phyloP scores from a whole-genome alignment of 2,329 filamentous ascomycete species.

The Cercospora sojina region DNA sequence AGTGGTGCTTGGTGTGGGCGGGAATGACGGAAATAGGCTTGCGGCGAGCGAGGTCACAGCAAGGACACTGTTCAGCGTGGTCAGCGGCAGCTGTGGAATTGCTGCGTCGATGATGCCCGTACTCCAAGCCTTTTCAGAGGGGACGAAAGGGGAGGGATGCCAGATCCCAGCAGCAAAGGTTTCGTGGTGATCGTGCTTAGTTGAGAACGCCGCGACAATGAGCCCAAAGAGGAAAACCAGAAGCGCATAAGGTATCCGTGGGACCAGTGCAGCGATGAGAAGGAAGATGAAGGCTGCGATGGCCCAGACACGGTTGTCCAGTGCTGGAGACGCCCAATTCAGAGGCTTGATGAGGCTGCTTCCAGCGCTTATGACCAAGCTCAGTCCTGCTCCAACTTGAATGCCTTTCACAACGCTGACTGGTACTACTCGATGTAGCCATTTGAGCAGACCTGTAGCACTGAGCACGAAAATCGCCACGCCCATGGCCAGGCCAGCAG shows the following conservation, averaged over 20 bases:
- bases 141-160: slow-evolving; percentile 56
- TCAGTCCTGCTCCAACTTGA: slow-evolving; percentile 86
- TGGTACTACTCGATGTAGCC: slow-evolving; percentile 72
- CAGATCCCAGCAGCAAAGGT: slow-evolving; percentile 54
- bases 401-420: slow-evolving; percentile 91
- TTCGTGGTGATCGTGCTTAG: slow-evolving; percentile 43
- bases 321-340: slow-evolving; percentile 63
- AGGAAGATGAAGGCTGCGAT: slow-evolving; percentile 71
- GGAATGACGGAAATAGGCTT: slow-evolving; percentile 66
- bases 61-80: slow-evolving; percentile 87
- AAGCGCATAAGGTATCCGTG: slow-evolving; percentile 75
- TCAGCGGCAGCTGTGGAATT: slow-evolving; percentile 84
- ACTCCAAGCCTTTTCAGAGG: slow-evolving; percentile 49
- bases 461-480: slow-evolving; percentile 73
- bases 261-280: slow-evolving; percentile 63
- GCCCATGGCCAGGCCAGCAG: slow-evolving; percentile 78
- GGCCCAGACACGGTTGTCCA: slow-evolving; percentile 78
- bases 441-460: slow-evolving; percentile 72
- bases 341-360: slow-evolving; percentile 65
- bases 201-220: slow-evolving; percentile 53
- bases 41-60: slow-evolving; percentile 77
- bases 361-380: slow-evolving; percentile 75
- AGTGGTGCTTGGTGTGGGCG: slow-evolving; percentile 65
- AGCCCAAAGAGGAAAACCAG: slow-evolving; percentile 68
- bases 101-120: slow-evolving; percentile 64